These are phyloP conservation scores for Globisporangium solare DNA, from an alignment of 352 stramenopile genomes.

Conservation along the genomic window DNA sequence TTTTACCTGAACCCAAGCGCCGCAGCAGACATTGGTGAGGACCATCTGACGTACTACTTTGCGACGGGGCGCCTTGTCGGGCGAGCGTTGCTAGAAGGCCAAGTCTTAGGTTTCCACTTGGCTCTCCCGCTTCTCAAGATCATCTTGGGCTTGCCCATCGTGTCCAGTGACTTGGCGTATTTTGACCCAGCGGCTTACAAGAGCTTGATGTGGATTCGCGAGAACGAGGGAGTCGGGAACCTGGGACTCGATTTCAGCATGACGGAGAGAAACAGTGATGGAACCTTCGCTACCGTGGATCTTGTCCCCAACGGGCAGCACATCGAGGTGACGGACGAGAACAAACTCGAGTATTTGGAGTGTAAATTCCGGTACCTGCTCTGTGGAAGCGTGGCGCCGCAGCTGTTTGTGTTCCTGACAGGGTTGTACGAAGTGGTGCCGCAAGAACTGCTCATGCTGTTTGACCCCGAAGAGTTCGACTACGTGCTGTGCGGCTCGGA, in stretches of 20 bases:
- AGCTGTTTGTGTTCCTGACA: constrained; percentile 78
- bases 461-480: constrained; percentile 97
- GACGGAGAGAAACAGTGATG: constrained; percentile 13
- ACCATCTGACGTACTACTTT: constrained; percentile 60
- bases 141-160: constrained; percentile 93
- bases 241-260: constrained; percentile 42
- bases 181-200: constrained; percentile 46
- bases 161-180: constrained; percentile 59
- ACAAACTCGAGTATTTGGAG: constrained; percentile 89
- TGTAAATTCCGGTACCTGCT: constrained; percentile 88
- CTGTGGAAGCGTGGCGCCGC: constrained; percentile 76
- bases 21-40: constrained; percentile 43
- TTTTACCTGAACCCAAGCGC: constrained; percentile 54
- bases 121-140: constrained; percentile 95
- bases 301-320: constrained; percentile 32
- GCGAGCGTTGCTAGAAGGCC: constrained; percentile 74
- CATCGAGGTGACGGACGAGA: constrained; percentile 87
- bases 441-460: constrained; percentile 88
- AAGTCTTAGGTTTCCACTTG: constrained; percentile 92
- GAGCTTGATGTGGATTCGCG: constrained; percentile 41
- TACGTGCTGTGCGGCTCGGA: constrained; percentile 95
- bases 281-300: constrained; percentile 32
- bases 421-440: constrained; percentile 84
- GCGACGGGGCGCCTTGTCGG: constrained; percentile 58
- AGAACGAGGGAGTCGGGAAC: constrained; percentile 26